Evolutionary conservation across 371 early-diverging fungal species (phyloP).

Genomic region (Nematocida sp.): DNA sequence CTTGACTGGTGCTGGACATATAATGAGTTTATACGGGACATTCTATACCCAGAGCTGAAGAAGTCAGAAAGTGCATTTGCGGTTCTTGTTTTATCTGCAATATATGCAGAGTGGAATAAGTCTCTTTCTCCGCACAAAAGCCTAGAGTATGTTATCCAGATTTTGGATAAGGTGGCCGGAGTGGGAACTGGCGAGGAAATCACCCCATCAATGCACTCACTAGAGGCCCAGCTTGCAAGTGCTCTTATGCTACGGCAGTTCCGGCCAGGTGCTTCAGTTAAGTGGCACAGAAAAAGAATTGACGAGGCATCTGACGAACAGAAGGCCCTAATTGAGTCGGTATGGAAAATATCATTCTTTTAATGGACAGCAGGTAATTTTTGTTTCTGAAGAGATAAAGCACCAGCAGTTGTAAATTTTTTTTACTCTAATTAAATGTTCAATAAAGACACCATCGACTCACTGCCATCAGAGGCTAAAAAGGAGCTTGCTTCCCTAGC

Average conservation of each 20-base stretch:
- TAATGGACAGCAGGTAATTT: background rate
- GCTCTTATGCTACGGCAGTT: conserved; percentile 65
- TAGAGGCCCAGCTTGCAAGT: conserved; percentile 49
- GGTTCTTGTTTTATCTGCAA: conserved; percentile 54
- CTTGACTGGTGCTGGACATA: conserved; percentile 71
- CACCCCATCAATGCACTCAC: conserved; percentile 12
- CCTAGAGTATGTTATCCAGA: conserved; percentile 55
- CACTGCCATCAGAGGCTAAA: conserved; percentile 60
- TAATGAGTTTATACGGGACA: conserved; percentile 65
- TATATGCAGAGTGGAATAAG: conserved; percentile 55
- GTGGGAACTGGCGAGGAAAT: conserved; percentile 51
- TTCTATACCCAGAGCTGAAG: conserved; percentile 50
- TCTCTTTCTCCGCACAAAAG: conserved; percentile 63
- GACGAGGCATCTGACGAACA: conserved; percentile 18
- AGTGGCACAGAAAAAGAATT: conserved; percentile 59
- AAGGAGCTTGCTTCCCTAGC: conserved; percentile 53
- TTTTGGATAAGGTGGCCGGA: conserved; percentile 47
- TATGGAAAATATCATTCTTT: conserved; percentile 31
- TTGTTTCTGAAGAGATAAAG: background rate
- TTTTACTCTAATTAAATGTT: conserved; percentile 27
- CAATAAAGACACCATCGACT: conserved; percentile 64
- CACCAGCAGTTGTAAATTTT: conserved; percentile 4
- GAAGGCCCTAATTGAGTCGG: conserved; percentile 26
- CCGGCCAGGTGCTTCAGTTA: conserved; percentile 53
- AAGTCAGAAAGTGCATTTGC: conserved; percentile 37